Evolutionary conservation across 495 filamentous ascomycete genomes (phyloP).

Genomic region (Lepidopterella palustris): DNA sequence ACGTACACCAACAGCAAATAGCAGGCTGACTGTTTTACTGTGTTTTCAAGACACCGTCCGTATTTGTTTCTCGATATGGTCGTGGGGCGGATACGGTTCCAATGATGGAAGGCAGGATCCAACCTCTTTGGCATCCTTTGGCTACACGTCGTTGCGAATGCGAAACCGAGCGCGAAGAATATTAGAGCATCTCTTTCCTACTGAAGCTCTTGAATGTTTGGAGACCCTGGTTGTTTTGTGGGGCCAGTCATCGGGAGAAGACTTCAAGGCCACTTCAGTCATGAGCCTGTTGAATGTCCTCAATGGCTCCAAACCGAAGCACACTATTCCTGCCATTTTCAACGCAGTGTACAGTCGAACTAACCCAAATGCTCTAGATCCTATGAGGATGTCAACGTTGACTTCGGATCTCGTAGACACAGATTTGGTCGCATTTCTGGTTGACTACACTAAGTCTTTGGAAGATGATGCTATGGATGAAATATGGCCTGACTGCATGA

Average conservation of each 20-base stretch:
- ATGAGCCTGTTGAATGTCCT: slow-evolving; percentile 84
- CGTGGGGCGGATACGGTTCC: slow-evolving; percentile 68
- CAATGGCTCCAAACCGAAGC: slow-evolving; percentile 83
- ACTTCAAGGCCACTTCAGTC: slow-evolving; percentile 44
- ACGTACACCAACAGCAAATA: slow-evolving; percentile 78
- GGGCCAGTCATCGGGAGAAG: slow-evolving; percentile 42
- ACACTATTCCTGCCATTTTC: slow-evolving; percentile 93
- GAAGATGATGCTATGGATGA: slow-evolving; percentile 99
- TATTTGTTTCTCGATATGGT: slow-evolving; percentile 90
- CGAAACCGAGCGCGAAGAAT: slow-evolving; percentile 80
- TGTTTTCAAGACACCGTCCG: slow-evolving; percentile 93
- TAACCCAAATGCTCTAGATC: slow-evolving; percentile 73
- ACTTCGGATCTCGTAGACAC: slow-evolving; percentile 75
- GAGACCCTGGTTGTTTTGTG: slow-evolving; percentile 86
- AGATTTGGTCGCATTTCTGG: slow-evolving; percentile 79
- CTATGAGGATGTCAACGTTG: slow-evolving; percentile 73
- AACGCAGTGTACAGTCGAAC: slow-evolving; percentile 93
- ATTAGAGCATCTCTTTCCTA: slow-evolving; percentile 86
- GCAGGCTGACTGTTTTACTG: slow-evolving; percentile 84
- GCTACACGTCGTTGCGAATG: slow-evolving; percentile 81
- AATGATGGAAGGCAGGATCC: slow-evolving; percentile 53
- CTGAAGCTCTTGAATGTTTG: slow-evolving; percentile 89
- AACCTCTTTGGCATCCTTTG: slow-evolving; percentile 73
- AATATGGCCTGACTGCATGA: slow-evolving; percentile 92
- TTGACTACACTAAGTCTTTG: slow-evolving; percentile 78